phyloP scores from a whole-genome alignment of 805 yeast species.

The Ogataea pini region DNA sequence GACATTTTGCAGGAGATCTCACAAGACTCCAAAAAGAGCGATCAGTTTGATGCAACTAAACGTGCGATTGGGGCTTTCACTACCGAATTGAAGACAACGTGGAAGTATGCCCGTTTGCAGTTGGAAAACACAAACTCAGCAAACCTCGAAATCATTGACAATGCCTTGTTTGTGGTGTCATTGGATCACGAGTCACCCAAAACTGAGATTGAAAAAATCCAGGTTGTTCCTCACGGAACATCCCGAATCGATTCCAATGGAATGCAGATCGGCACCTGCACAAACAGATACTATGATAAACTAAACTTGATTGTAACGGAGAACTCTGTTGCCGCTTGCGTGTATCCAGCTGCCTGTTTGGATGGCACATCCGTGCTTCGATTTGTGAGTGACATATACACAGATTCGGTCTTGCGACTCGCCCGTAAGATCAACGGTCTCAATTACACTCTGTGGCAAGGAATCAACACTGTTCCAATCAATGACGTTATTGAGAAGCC shows the following conservation, averaged over 20 bases:
- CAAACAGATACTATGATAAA: conserved; percentile 61
- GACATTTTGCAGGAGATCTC: conserved; percentile 45
- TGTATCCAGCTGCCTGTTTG: conserved; percentile 59
- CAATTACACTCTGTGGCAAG: conserved; percentile 54
- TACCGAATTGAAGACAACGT: conserved; percentile 50
- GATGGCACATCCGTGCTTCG: conserved; percentile 59
- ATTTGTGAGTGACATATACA: conserved; percentile 57
- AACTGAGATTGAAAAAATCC: conserved; percentile 49
- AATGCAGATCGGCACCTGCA: conserved; percentile 57
- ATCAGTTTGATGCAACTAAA: conserved; percentile 41
- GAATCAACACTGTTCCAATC: conserved; percentile 39
- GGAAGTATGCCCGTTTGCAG: conserved; percentile 49
- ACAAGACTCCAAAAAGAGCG: conserved; percentile 37
- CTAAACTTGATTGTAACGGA: conserved; percentile 53
- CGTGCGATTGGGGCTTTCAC: conserved; percentile 56
- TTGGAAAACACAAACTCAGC: conserved; percentile 41
- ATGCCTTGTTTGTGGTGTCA: conserved; percentile 52
- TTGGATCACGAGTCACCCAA: conserved; percentile 50
- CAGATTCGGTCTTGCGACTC: conserved; percentile 56
- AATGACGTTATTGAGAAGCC: conserved; percentile 40
- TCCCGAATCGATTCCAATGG: conserved; percentile 45
- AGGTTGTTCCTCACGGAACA: conserved; percentile 54
- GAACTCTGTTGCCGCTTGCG: conserved; percentile 59
- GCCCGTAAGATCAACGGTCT: conserved; percentile 60
- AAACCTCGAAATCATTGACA: conserved; percentile 43